Base-by-base conservation (phyloP, 345 rosid species). In the Lepidium didymum region DNA sequence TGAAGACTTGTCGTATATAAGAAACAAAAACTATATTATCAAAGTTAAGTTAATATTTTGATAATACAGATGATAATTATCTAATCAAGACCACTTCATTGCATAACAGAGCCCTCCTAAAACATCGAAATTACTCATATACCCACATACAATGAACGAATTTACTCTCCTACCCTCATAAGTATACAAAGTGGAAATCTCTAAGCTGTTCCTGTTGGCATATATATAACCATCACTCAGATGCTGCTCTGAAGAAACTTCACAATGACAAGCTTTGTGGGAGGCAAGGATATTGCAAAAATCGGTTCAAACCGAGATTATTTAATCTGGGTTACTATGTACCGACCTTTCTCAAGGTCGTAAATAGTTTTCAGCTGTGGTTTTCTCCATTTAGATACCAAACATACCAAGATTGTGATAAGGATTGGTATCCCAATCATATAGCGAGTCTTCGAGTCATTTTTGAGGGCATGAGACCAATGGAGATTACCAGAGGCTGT, bases 291-390 rank as follows among this genome's bases (percentile, higher is more conserved):
- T n/a, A 60, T 68, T n/a, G 61, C 10, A 29, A 16, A 70, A 25
- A 62, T 37, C 14, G 2, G 42, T 62, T 55, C 27, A 55, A 62
- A 40, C 70, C 53, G 27, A 65, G 11, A 47, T 77, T 82, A 78
- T 79, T 85, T 81, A 53, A 86, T 74, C 43, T 91, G 85, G 35
- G 90, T 90, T 21, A 88, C 73, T 74, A 81, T 84, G 75, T 90
- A 93, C 62, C 97, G 76, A 57, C 96, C 99, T 80, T 91, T 94
- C 82, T 94, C 96, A 50, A 91, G 84, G 79, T 91, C 96, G 51
- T 86, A 91, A 36, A 89, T 71, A 0, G 90, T 87, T 83, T 94
- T 91, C 67, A 89, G 68, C 76, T 84, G 87, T 33, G 95, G 87
- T 77, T 89, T 91, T 79, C 88, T 83, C 83, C 90, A 94, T 70